These are phyloP conservation scores for Kwoniella shandongensis DNA, from an alignment of 768 basidiomycete species.

Conservation along the genomic window DNA sequence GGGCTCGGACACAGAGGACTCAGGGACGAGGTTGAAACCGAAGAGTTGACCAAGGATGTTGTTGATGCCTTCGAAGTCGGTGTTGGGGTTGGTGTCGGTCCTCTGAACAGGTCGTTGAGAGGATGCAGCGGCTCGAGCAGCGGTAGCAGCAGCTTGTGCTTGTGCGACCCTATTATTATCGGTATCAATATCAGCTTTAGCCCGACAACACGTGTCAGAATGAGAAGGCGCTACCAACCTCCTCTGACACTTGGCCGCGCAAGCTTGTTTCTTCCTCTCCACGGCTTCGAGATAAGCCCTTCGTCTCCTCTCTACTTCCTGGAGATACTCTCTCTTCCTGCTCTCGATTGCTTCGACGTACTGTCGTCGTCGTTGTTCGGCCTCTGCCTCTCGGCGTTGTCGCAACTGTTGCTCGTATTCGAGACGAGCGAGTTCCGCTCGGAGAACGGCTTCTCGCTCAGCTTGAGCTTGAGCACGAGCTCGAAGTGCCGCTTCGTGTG, in stretches of 20 bases:
- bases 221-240: conserved; percentile 22
- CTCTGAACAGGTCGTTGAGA: too few species aligned
- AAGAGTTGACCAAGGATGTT: conserved; percentile 31
- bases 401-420: conserved; percentile 10
- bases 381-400: conserved; percentile 14
- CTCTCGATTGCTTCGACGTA: conserved; percentile 9
- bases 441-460: conserved; percentile 21
- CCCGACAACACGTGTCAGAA: conserved; percentile 2
- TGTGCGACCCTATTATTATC: background rate
- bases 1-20: conserved; percentile 12
- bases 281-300: conserved; percentile 4
- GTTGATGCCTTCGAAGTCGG: conserved; percentile 29
- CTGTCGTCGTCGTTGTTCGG: conserved; percentile 6
- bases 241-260: conserved; percentile 17
- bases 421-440: conserved; percentile 12
- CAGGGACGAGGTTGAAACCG: conserved; percentile 31
- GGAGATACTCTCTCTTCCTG: conserved; percentile 2
- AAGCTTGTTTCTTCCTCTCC: background rate
- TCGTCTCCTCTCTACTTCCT: background rate
- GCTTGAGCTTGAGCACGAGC: conserved; percentile 17
- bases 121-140: conserved; percentile 8
- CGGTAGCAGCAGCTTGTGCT: conserved; percentile 14
- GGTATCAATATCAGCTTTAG: conserved; percentile 4
- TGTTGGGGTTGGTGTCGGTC: background rate
- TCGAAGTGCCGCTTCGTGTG: conserved; percentile 16